phyloP scores from a whole-genome alignment of 441 rosid genomes.

The Erodium trifolium region DNA sequence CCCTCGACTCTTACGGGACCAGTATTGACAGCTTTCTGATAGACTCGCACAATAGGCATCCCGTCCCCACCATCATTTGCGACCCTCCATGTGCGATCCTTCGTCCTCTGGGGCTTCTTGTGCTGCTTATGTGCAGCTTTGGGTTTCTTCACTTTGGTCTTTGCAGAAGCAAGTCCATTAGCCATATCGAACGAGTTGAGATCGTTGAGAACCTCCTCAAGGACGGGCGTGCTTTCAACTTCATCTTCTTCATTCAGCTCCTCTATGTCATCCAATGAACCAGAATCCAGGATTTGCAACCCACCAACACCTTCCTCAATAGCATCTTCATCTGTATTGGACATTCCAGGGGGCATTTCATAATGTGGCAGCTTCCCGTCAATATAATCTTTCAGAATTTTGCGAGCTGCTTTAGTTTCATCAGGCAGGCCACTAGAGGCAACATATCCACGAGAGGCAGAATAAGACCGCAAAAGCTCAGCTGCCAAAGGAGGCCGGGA shows the following conservation, averaged over 20 bases:
- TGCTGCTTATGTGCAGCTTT: constrained; percentile 55
- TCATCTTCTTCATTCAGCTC: constrained; percentile 1
- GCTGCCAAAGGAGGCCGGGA: constrained; percentile 69
- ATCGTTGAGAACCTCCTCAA: constrained; percentile 56
- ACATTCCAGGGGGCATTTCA: constrained; percentile 61
- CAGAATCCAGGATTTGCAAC: constrained; percentile 11
- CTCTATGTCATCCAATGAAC: constrained; percentile 10
- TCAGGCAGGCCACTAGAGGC: constrained; percentile 91
- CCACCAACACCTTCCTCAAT: constrained; percentile 22
- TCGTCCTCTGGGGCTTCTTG: constrained; percentile 64
- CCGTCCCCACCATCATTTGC: constrained; percentile 66
- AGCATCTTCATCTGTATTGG: constrained; percentile 23
- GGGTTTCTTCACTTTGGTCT: constrained; percentile 37
- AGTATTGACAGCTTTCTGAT: constrained; percentile 52
- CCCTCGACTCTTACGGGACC: constrained; percentile 26
- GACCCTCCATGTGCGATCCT: constrained; percentile 67
- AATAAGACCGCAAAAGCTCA: constrained; percentile 61
- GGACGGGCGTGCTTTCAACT: constrained; percentile 29
- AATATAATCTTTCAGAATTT: constrained; percentile 70
- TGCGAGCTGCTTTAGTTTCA: constrained; percentile 81
- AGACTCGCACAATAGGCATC: constrained; percentile 53
- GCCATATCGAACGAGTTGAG: constrained; percentile 61
- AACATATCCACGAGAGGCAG: constrained; percentile 74
- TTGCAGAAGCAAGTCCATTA: constrained; percentile 48
- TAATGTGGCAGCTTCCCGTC: constrained; percentile 76